Percentiles rank a stretch among this genome's conserved stretches.
These are phyloP conservation scores for Colletotrichum tropicicola DNA, from an alignment of 2,329 filamentous ascomycete species.

Conservation along the genomic window DNA sequence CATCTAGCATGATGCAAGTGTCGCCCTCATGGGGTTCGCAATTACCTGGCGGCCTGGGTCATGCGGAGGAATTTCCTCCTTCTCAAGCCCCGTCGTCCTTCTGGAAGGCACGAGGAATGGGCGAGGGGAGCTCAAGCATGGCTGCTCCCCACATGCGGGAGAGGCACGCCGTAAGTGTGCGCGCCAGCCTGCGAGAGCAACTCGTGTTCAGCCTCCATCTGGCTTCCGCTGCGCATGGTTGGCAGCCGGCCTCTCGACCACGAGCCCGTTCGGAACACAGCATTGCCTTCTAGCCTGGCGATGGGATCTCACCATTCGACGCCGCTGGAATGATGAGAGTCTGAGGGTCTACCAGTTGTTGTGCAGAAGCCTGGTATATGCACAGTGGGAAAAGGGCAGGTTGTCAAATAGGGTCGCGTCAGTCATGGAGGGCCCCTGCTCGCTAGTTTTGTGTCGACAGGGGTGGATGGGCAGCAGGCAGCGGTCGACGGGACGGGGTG, in stretches of 20 bases:
- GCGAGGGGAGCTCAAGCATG: neutral
- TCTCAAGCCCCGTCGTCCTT: neutral
- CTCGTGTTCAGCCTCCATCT: neutral
- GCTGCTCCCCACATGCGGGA: neutral
- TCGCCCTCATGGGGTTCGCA: neutral
- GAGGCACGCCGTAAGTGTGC: neutral
- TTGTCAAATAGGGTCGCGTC: slow-evolving; percentile 23
- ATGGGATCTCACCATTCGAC: neutral
- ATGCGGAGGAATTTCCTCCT: neutral
- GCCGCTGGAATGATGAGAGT: neutral
- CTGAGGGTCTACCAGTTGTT: neutral
- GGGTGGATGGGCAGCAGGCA: slow-evolving; percentile 6
- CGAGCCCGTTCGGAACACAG: neutral
- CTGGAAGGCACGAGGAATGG: slow-evolving; percentile 11
- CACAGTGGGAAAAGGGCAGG: slow-evolving; percentile 5
- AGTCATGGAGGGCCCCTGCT: slow-evolving; percentile 17
- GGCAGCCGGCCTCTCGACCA: neutral
- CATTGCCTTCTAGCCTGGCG: neutral
- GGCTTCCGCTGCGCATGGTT: neutral
- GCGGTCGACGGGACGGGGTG: neutral
- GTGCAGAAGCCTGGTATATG: neutral
- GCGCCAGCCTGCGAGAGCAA: neutral
- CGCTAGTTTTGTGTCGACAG: slow-evolving; percentile 19
- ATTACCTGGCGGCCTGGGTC: neutral
- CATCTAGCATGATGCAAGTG: neutral